Conservation (phyloP, 441 rosid species). For the Populus hybrid region DNA sequence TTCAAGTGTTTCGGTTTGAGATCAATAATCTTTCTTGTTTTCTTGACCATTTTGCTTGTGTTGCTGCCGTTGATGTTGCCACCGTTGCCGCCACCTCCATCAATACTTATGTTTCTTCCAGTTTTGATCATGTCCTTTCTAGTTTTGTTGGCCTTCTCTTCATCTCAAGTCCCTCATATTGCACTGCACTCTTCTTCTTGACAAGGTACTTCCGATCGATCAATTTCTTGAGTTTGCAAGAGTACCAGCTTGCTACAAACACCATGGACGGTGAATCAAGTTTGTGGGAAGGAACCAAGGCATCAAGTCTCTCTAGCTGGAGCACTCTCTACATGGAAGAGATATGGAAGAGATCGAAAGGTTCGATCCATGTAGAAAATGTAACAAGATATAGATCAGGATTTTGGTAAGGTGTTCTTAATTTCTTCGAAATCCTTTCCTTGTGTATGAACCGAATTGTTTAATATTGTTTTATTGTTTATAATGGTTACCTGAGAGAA, state of each 20-base stretch:
- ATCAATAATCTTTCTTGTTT: slow-evolving; percentile 14
- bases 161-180: not conserved
- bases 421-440: not conserved
- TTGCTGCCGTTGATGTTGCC: slow-evolving; percentile 30
- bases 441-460: not conserved
- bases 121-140: slow-evolving; percentile 28
- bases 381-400: not conserved
- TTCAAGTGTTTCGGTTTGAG: not conserved
- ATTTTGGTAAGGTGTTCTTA: not conserved
- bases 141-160: slow-evolving; percentile 15
- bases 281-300: not conserved
- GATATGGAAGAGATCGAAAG: not conserved
- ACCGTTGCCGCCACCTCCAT: slow-evolving; percentile 34
- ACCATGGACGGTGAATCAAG: not conserved
- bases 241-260: not conserved
- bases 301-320: not conserved
- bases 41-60: slow-evolving; percentile 20
- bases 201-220: not conserved
- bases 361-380: not conserved
- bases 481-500: not conserved
- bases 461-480: not conserved
- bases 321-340: not conserved
- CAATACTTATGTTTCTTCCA: slow-evolving; percentile 21
- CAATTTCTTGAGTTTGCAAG: not conserved
- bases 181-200: not conserved